Evolutionary conservation across 1,284 basidiomycete genomes (phyloP), one percentile per base, ranked within the genome.

Genomic region (Tylopilus orsonianus): DNA sequence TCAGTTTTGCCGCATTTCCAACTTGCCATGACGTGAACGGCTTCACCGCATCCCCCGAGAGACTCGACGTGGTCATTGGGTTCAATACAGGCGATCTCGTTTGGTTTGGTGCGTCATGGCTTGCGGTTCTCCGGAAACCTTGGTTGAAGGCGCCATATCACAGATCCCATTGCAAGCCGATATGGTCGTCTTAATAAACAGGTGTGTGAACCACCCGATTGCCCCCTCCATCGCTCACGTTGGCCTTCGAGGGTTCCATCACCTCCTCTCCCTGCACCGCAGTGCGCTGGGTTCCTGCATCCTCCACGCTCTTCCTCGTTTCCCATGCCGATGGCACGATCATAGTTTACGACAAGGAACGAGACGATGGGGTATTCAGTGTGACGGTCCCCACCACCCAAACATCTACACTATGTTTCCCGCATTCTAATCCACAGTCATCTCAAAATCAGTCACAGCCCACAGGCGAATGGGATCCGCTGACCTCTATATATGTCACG

Each of bases 141-240:
- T 12, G 35, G 16, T 48, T 44, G 43, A 41, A 32, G 33, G 20
- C 30, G 36, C 30, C 48, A 18, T 46, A 44, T 30, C 29, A 24
- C 64, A 85, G 93, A 95, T 65, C 90, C 91, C 41, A 86, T 93
- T 61, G 81, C 79, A 41, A 88, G 81, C 33, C 85, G 90, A 36
- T 98, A 97, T 63, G 82, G 81, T 8, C 89, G 95, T 22, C 75
- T 97, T 46, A 98, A 98, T 73, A 97, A 97, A 66, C 85, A 87
- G 67, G 90, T 87, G 61, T 61, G 54, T 33, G 44, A 27, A 42
- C 14, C 24, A 20, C 16, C 18, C 39, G 10, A 23, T 7, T 26
- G 8, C 33, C 26, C 75, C 68, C 13, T 48, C 39, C 30, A 20
- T 46, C 43, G 34, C 51, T 43, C 38, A 46, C 32, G 46, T 51